phyloP scores from a whole-genome alignment of 2,329 filamentous ascomycete genomes.

The Cryphonectria japonica region DNA sequence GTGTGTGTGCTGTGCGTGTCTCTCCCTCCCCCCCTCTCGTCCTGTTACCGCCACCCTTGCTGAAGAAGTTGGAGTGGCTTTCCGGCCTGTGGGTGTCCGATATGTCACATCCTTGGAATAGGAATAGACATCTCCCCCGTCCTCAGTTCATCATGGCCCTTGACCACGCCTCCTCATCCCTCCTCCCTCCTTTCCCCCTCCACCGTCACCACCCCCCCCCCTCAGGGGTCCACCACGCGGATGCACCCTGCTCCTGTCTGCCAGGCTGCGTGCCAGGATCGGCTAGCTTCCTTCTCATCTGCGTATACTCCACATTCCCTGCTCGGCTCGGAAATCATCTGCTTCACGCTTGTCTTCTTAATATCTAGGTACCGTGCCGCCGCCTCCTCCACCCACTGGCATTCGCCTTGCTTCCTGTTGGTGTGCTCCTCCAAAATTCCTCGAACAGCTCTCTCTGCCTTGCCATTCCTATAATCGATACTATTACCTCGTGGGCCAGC shows the following conservation, averaged over 20 bases:
- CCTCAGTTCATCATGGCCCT: constrained; percentile 14
- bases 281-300: constrained; percentile 30
- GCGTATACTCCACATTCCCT: constrained; percentile 28
- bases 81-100: constrained; percentile 24
- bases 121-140: constrained; percentile 23
- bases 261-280: constrained; percentile 23
- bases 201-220: constrained; percentile 5
- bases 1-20: background rate
- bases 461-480: background rate
- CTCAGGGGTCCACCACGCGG: constrained; percentile 22
- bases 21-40: background rate
- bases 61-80: constrained; percentile 24
- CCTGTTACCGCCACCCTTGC: constrained; percentile 22
- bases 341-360: constrained; percentile 22
- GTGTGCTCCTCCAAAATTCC: constrained; percentile 18
- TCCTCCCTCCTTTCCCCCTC: background rate
- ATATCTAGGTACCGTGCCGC: constrained; percentile 27
- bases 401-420: background rate
- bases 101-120: constrained; percentile 28
- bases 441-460: background rate
- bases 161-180: constrained; percentile 15
- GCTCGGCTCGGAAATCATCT: constrained; percentile 25
- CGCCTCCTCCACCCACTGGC: constrained; percentile 19
- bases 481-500: background rate
- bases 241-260: constrained; percentile 4